Conservation (phyloP, 441 rosid genomes). For the Cnidoscolus chayamansa region DNA sequence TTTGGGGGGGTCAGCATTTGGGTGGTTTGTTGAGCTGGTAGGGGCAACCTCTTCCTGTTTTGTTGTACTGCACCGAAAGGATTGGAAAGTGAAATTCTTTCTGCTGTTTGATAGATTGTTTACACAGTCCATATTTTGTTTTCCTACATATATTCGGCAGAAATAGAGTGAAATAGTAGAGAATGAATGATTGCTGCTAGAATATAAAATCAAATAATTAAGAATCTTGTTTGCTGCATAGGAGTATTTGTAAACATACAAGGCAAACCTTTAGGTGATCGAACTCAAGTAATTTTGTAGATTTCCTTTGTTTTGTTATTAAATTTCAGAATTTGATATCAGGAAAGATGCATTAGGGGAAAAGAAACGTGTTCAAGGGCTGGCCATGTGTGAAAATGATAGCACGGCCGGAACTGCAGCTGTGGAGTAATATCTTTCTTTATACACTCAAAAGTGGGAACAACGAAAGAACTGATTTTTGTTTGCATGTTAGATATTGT, state of each 20-base stretch:
- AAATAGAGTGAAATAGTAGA: too few species aligned
- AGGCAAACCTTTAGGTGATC: background rate
- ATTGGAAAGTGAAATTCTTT: too few species aligned
- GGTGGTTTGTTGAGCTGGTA: background rate
- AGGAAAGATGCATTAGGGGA: background rate
- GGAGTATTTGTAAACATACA: too few species aligned
- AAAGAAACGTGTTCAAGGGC: background rate
- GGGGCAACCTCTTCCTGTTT: too few species aligned
- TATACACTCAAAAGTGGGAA: constrained; percentile 10
- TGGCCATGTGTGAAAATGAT: background rate
- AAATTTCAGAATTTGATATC: background rate
- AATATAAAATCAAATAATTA: too few species aligned
- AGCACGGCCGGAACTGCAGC: background rate
- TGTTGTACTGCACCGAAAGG: too few species aligned
- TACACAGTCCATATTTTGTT: too few species aligned
- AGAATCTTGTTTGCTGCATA: too few species aligned
- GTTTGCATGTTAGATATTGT: background rate
- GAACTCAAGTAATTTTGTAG: background rate
- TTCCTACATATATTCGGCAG: too few species aligned
- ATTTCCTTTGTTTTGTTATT: background rate
- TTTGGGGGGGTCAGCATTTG: background rate
- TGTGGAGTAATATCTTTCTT: background rate
- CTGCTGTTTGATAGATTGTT: too few species aligned
- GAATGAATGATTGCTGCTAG: too few species aligned
- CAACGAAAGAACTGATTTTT: background rate